Percentiles rank a stretch among this genome's conserved stretches.
Evolutionary conservation across 805 yeast genomes (phyloP).

Genomic region (Zygosaccharomyces pseudorouxii): DNA sequence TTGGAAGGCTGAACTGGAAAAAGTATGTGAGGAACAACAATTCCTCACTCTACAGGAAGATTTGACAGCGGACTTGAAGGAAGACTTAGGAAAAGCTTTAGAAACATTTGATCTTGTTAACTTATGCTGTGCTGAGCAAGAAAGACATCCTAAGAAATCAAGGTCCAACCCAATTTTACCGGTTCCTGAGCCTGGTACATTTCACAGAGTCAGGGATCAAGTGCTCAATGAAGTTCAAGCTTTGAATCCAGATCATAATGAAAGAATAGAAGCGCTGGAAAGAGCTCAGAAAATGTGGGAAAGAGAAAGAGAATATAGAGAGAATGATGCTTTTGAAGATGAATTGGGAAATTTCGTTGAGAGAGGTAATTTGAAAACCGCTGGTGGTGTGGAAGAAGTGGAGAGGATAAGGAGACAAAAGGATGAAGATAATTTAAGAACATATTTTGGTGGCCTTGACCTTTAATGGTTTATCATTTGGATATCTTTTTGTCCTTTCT

Average conservation of each 20-base stretch:
- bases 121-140: conserved; percentile 73
- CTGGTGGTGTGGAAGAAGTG: conserved; percentile 86
- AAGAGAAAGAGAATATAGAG: conserved; percentile 56
- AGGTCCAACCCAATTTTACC: conserved; percentile 37
- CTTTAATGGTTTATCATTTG: conserved; percentile 17
- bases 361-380: conserved; percentile 65
- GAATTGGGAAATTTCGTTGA: conserved; percentile 84
- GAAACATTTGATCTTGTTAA: conserved; percentile 82
- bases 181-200: conserved; percentile 59
- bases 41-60: conserved; percentile 88
- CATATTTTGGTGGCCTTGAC: conserved; percentile 37
- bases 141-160: conserved; percentile 49
- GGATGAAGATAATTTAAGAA: conserved; percentile 67
- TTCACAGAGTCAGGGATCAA: conserved; percentile 65
- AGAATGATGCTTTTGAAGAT: conserved; percentile 66
- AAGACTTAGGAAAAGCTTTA: conserved; percentile 72
- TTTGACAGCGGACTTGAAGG: conserved; percentile 68
- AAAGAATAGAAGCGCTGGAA: conserved; percentile 81
- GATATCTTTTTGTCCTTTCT: not conserved
- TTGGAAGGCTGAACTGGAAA: conserved; percentile 88
- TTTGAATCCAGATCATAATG: conserved; percentile 76
- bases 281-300: conserved; percentile 79
- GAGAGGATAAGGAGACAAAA: conserved; percentile 64
- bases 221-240: conserved; percentile 74
- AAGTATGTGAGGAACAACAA: conserved; percentile 91